Evolutionary conservation across 768 basidiomycete genomes (phyloP).

Genomic region (Mycena venus): DNA sequence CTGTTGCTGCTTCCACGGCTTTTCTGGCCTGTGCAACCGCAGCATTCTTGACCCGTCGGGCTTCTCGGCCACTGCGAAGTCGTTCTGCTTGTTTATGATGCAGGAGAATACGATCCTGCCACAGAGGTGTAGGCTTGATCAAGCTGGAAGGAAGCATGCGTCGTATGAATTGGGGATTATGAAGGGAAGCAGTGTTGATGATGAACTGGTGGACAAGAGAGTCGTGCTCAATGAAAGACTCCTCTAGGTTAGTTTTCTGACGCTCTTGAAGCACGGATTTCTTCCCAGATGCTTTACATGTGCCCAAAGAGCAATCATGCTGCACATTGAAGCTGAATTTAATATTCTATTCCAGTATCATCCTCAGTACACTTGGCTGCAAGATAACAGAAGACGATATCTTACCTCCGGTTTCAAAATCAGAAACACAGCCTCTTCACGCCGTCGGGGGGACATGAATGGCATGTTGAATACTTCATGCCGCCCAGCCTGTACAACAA

Average conservation of each 20-base stretch:
- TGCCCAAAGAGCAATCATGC: too few relatives aligned
- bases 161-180: slow-evolving; percentile 8
- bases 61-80: background rate
- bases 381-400: slow-evolving; percentile 32
- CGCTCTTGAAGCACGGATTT: slow-evolving; percentile 15
- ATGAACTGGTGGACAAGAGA: background rate
- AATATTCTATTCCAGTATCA: too few relatives aligned
- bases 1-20: background rate
- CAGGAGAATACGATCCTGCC: background rate
- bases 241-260: background rate
- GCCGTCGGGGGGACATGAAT: too few relatives aligned
- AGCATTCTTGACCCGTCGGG: too few relatives aligned
- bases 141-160: background rate
- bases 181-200: slow-evolving; percentile 9
- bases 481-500: too few relatives aligned
- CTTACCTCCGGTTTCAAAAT: background rate
- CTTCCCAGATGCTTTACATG: too few relatives aligned
- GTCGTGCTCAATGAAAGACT: slow-evolving; percentile 13
- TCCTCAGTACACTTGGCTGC: background rate
- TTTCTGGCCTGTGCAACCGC: too few relatives aligned
- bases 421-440: too few relatives aligned
- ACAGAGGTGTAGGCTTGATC: background rate
- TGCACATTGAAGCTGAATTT: too few relatives aligned
- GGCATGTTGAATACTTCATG: too few relatives aligned
- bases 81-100: background rate